Conservation (phyloP, 768 basidiomycete genomes). For the Mycena chlorophos region DNA sequence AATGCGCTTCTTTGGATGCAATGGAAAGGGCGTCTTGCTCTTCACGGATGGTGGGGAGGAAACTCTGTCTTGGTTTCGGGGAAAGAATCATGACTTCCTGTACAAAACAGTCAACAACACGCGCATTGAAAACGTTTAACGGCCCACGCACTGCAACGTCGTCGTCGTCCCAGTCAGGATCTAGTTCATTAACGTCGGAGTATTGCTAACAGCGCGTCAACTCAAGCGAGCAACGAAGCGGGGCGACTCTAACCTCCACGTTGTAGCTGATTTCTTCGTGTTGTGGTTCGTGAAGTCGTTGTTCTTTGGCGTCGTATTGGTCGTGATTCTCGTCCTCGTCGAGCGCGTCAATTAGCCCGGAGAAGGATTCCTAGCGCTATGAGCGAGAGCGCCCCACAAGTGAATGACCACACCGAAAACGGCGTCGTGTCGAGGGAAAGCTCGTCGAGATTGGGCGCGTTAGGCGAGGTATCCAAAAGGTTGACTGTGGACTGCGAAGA, state of each 20-base stretch:
- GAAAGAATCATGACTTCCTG: slow-evolving; percentile 39
- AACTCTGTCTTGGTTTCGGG: slow-evolving; percentile 25
- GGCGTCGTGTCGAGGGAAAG: slow-evolving; percentile 20
- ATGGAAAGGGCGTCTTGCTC: slow-evolving; percentile 12
- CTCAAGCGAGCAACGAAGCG: background rate
- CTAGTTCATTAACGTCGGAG: slow-evolving; percentile 28
- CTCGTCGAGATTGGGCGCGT: slow-evolving; percentile 14
- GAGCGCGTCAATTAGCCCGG: slow-evolving; percentile 19
- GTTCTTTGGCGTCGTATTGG: background rate
- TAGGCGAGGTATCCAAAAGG: slow-evolving; percentile 1
- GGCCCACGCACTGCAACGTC: slow-evolving; percentile 32
- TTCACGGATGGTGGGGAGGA: slow-evolving; percentile 16
- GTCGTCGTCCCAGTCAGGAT: slow-evolving; percentile 34
- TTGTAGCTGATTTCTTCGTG: slow-evolving; percentile 31
- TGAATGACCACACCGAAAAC: slow-evolving; percentile 18
- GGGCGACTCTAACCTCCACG: slow-evolving; percentile 27
- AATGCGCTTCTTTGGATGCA: slow-evolving; percentile 8
- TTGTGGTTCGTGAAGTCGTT: slow-evolving; percentile 5
- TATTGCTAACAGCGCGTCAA: slow-evolving; percentile 23
- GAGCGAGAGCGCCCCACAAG: background rate
- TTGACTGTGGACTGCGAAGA: slow-evolving; percentile 15
- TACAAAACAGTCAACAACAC: background rate
- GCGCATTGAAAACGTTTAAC: background rate
- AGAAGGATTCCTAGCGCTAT: slow-evolving; percentile 24
- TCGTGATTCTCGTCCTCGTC: background rate